phyloP scores from a whole-genome alignment of 1,284 basidiomycete genomes.

The Puccinia hordei region DNA sequence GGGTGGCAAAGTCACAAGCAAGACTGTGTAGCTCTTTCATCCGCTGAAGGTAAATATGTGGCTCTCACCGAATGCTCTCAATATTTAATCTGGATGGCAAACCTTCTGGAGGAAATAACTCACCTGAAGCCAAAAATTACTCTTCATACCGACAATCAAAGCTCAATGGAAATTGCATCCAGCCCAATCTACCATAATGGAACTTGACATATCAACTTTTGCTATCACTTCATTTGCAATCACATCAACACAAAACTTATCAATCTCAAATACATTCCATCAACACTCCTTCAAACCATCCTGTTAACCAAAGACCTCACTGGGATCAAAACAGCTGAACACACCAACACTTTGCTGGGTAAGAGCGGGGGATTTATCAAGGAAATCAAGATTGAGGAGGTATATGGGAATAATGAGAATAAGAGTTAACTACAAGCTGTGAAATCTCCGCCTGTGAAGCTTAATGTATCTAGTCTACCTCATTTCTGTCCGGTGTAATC shows the following conservation, averaged over 20 bases:
- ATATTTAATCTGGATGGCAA: neutral
- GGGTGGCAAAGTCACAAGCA: neutral
- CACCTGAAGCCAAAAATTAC: neutral
- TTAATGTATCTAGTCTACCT: too few relatives aligned
- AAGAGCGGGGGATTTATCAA: too few relatives aligned
- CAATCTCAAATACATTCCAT: neutral
- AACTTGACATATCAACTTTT: neutral
- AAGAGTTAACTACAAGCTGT: too few relatives aligned
- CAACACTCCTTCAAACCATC: neutral
- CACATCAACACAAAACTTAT: neutral
- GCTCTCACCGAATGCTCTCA: slow-evolving; percentile 17
- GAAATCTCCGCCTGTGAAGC: too few relatives aligned
- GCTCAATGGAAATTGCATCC: neutral
- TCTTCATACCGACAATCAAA: slow-evolving; percentile 1
- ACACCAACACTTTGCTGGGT: neutral
- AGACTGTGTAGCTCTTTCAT: slow-evolving; percentile 20
- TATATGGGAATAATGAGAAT: too few relatives aligned
- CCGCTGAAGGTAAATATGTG: slow-evolving; percentile 10
- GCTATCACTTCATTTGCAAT: slow-evolving; percentile 12
- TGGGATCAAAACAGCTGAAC: neutral
- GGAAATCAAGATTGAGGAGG: too few relatives aligned
- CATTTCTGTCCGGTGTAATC: too few relatives aligned
- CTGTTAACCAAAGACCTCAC: slow-evolving; percentile 7
- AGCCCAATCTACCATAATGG: slow-evolving; percentile 16
- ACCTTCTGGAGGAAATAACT: neutral